These are phyloP conservation scores for Leucocoprinus gongylophorus DNA, from an alignment of 1,284 basidiomycete species.

Conservation along the genomic window DNA sequence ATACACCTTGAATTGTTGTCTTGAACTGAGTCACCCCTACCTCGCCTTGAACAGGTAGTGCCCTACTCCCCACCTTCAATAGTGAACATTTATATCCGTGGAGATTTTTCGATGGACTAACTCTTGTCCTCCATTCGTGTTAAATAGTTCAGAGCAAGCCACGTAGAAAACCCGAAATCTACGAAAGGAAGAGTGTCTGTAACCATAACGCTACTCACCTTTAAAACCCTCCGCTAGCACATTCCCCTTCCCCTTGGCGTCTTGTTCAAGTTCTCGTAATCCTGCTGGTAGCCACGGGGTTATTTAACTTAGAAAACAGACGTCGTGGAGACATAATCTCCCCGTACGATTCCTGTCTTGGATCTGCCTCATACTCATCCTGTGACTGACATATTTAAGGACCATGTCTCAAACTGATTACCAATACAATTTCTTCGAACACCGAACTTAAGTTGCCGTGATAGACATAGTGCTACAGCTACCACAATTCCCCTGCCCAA, in stretches of 20 bases:
- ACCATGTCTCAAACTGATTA: too few species aligned
- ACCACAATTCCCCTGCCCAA: too few species aligned
- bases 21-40: background rate
- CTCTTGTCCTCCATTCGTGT: slow-evolving; percentile 59
- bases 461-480: too few species aligned
- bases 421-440: too few species aligned
- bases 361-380: slow-evolving; percentile 12
- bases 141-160: slow-evolving; percentile 72
- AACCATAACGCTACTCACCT: slow-evolving; percentile 26
- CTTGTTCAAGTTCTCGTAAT: slow-evolving; percentile 45
- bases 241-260: slow-evolving; percentile 43
- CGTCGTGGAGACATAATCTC: slow-evolving; percentile 11
- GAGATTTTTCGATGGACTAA: slow-evolving; percentile 26
- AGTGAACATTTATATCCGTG: background rate
- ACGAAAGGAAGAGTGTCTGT: background rate
- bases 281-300: slow-evolving; percentile 27
- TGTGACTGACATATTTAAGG: too few species aligned
- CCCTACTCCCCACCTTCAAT: slow-evolving; percentile 33
- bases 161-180: slow-evolving; percentile 72
- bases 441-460: too few species aligned
- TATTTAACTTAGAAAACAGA: background rate
- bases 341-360: slow-evolving; percentile 51
- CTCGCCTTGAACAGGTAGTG: slow-evolving; percentile 33
- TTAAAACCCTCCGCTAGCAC: slow-evolving; percentile 54
- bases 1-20: background rate